Base-by-base conservation (phyloP, 192 early-diverging fungal species). In the Coemansia sp. region DNA sequence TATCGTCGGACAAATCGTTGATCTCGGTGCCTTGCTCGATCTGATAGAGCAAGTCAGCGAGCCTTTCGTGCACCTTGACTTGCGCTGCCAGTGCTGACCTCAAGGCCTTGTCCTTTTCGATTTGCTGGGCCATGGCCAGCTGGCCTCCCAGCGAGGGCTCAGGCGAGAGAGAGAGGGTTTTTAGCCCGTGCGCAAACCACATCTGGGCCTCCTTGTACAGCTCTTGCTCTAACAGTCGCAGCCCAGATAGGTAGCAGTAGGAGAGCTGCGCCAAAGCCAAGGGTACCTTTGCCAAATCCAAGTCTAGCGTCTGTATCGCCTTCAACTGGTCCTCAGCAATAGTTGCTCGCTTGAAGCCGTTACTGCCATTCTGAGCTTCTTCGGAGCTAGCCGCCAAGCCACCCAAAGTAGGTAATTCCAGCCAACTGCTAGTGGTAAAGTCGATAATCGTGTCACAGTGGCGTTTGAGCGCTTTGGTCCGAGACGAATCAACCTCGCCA, bases 231-330 rank as follows among this genome's bases (percentile, higher is more conserved):
- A 79, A 21, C 18, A 67, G 68, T 13, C 77, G 71, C 39, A 79
- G 71, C 2, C 77, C 77, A 0, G 71, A 59, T 21, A 79, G 38
- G 62, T 79, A 79, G 62, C 65, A 60, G 43, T 71, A 65, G 6
- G 77, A 43, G 0, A 73, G 40, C 11, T 59, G 60, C 50, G 64
- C 53, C 35, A 60, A 55, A n/a, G 71, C 71, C 40, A 74, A 11
- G 3, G 67, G 53, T 7, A 45, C 43, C 23, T 67, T 65, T 18
- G 53, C 33, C 9, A 34, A 31, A 16, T 65, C 63, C 38, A 71
- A 42, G 0, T 5, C 31, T 24, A 79, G 42, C 5, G 48, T 46
- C 21, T 67, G 64, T 1, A 16, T 31, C 3, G 64, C 71, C 7
- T 43, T 38, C 42, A 53, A n/a, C 38, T 60, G 67, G 51, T 45